Evolutionary conservation across 306 rosid genomes (phyloP), one percentile per base, ranked within the genome.

Genomic region (Neltuma alba): DNA sequence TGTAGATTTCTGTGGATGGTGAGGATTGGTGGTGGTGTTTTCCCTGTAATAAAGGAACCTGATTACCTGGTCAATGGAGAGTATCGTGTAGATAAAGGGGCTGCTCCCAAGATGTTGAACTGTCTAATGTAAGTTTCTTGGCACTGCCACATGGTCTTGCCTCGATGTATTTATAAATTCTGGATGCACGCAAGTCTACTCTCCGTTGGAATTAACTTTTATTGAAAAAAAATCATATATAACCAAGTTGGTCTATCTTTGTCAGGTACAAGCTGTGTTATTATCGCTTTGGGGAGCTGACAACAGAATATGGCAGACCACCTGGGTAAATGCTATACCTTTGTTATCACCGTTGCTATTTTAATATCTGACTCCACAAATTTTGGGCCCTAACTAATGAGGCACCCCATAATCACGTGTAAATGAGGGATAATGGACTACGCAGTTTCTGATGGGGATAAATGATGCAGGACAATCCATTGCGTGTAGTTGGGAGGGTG

Each of bases 1-100:
- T 79, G 62, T 73, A 96, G 99, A 78, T 96, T 96, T 88, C 88
- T 96, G 82, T 96, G 98, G 98, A 96, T 96, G 99, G 99, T 96
- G 87, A 92, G 99, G 85, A 96, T 93, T 76, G 98, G 99, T 27
- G 98, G 99, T 7, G 99, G 99, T 15, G 99, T 96, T 76, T 96
- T 90, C 79, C 99, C 99, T 55, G 93, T 96, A 71, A 96, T 96
- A 77, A 96, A 93, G 89, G 99, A 96, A 82, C 98, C 99, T 3
- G 99, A 96, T 74, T 96, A 96, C 88, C 98, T 96, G 63, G 98
- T 85, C 74, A 93, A 96, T 85, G 99, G 99, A 76, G 99, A 96
- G 79, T 96, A 93, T 84, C 97, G 99, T 70, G 98, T 96, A 28
- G 99, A 96, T 93, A 96, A 90, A 86, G 99, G 99, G 44, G 99